Evolutionary conservation across 352 stramenopile species (phyloP).

Genomic region (Halophytophthora polymorphica): DNA sequence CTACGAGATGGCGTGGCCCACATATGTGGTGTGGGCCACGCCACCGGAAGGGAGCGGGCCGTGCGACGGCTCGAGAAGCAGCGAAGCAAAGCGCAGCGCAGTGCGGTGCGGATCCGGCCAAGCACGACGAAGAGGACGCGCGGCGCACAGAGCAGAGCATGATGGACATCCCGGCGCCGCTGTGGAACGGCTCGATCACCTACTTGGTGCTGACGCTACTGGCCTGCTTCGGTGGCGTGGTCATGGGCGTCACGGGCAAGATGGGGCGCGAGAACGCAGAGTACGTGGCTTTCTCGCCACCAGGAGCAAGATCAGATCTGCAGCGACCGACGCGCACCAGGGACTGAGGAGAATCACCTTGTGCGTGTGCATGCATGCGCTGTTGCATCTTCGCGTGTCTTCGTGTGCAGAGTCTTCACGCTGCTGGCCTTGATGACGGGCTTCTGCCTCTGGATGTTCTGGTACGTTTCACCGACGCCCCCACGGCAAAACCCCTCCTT

Average conservation of each 20-base stretch:
- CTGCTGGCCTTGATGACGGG: conserved; percentile 79
- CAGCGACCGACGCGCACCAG: no score
- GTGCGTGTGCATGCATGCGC: background rate
- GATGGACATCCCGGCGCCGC: conserved; percentile 76
- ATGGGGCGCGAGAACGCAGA: conserved; percentile 81
- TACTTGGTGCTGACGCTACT: conserved; percentile 86
- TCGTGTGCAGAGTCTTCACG: conserved; percentile 66
- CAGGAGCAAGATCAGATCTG: no score
- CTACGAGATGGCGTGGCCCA: no score
- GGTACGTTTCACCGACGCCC: no score
- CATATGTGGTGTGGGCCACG: no score
- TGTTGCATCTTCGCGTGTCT: conserved; percentile 4
- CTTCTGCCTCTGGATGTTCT: conserved; percentile 88
- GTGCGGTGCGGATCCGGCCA: no score
- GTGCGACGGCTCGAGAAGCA: no score
- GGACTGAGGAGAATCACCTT: no score
- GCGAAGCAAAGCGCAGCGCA: no score
- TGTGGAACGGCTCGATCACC: conserved; percentile 81
- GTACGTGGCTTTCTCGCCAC: conserved; percentile 38
- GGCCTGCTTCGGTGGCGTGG: conserved; percentile 71
- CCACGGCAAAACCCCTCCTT: background rate
- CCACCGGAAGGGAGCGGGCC: no score
- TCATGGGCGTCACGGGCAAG: conserved; percentile 78
- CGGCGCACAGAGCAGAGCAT: conserved; percentile 22
- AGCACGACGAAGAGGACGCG: no score